Conservation (phyloP, 2,329 filamentous ascomycete species). For the Coleophoma crateriformis region DNA sequence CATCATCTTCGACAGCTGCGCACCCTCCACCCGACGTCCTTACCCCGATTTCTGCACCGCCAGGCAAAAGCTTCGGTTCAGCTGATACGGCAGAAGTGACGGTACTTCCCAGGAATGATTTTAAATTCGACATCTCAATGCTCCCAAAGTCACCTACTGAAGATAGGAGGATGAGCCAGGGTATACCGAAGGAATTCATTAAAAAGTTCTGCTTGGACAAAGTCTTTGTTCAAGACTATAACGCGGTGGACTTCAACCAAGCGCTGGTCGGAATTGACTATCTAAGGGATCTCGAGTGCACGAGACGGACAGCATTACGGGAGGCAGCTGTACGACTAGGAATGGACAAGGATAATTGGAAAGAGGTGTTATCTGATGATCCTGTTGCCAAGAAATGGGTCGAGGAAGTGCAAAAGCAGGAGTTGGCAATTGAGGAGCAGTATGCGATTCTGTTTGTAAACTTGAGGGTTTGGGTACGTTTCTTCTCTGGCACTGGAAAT, state of each 20-base stretch:
- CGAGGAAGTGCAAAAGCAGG: constrained; percentile 13
- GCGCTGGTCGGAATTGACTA: constrained; percentile 20
- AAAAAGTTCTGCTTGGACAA: constrained; percentile 11
- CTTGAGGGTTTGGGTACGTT: constrained; percentile 22
- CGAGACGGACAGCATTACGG: constrained; percentile 10
- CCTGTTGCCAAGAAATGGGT: constrained; percentile 17
- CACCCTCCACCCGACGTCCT: not conserved
- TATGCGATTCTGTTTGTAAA: constrained; percentile 19
- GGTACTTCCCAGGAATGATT: constrained; percentile 9
- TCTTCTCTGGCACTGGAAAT: not conserved
- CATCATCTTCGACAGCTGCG: constrained; percentile 6
- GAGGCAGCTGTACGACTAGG: constrained; percentile 14
- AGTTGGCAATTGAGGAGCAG: constrained; percentile 11
- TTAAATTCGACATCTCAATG: constrained; percentile 9
- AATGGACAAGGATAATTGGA: constrained; percentile 18
- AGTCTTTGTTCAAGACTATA: constrained; percentile 11
- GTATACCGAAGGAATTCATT: constrained; percentile 12
- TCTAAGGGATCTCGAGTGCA: constrained; percentile 19
- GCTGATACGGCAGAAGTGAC: constrained; percentile 10
- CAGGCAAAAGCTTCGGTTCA: not conserved
- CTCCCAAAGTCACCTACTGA: not conserved
- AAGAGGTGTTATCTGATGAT: constrained; percentile 10
- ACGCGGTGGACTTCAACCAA: constrained; percentile 15
- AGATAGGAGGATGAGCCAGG: constrained; percentile 1
- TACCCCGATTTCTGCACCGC: not conserved